phyloP scores from a whole-genome alignment of 345 rosid genomes.

The Garcia nutans region DNA sequence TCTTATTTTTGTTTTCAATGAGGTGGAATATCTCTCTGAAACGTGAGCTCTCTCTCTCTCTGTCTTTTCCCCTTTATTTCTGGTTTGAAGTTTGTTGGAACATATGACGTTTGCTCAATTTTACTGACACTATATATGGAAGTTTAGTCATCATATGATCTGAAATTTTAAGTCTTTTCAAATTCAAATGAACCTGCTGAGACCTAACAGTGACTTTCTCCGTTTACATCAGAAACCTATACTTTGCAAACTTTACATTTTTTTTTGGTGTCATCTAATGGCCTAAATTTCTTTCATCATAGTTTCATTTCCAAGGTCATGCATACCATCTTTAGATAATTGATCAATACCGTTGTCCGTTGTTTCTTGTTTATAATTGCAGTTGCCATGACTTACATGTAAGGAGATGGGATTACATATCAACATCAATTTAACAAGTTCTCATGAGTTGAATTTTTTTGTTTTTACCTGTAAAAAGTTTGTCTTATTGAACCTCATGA shows the following conservation, averaged over 20 bases:
- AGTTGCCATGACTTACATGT: background rate
- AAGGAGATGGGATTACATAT: background rate
- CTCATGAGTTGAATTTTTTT: background rate
- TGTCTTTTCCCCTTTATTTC: background rate
- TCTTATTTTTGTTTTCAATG: conserved; percentile 74
- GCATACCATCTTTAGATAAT: background rate
- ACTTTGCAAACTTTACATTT: background rate
- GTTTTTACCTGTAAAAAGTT: background rate
- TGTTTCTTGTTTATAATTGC: background rate
- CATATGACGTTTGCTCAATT: background rate
- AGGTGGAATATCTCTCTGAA: conserved; percentile 68
- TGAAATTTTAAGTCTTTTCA: background rate
- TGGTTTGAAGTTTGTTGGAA: background rate
- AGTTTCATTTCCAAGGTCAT: background rate
- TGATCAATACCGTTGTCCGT: background rate
- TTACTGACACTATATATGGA: background rate
- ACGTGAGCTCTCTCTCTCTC: conserved; percentile 54
- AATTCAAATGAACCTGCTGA: background rate
- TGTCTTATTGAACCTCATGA: conserved; percentile 14
- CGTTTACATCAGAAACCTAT: background rate
- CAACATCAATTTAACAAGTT: background rate
- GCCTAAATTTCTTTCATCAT: background rate
- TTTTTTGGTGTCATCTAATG: background rate
- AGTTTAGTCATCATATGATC: background rate
- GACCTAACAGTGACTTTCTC: background rate